A percentile compares a stretch with the other conserved stretches of the same genome.
phyloP scores from a whole-genome alignment of 148 eudicot species.

The Heliosperma pusillum region DNA sequence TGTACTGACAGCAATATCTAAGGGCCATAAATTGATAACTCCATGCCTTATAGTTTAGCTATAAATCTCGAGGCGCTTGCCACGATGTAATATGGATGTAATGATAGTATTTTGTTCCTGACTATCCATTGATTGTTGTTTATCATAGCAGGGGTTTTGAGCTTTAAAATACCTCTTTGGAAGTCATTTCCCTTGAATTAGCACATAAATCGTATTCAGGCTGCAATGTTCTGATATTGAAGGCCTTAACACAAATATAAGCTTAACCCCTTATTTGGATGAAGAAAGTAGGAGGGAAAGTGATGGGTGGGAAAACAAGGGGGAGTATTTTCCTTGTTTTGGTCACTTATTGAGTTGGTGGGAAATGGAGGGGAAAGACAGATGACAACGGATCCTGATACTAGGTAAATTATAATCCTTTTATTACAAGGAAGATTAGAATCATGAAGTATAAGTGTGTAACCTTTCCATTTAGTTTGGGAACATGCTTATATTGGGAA shows the following conservation, averaged over 20 bases:
- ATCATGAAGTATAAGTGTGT: background rate
- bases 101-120: background rate
- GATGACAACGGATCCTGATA: background rate
- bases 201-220: background rate
- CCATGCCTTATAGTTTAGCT: background rate
- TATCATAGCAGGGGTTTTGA: background rate
- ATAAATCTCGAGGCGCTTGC: background rate
- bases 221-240: no score
- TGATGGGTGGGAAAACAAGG: background rate
- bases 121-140: background rate
- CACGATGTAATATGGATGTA: background rate
- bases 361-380: background rate
- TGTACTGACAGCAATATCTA: background rate
- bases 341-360: background rate
- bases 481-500: background rate
- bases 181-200: background rate
- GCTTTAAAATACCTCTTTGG: background rate
- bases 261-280: background rate
- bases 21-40: background rate
- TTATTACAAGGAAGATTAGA: background rate
- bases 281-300: background rate
- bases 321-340: background rate
- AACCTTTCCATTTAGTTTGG: background rate
- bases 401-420: background rate
- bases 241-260: background rate